Evolutionary conservation across 495 filamentous ascomycete species (phyloP), one percentile per base, ranked within the genome.

Genomic region (Trichoderma asperelloides): DNA sequence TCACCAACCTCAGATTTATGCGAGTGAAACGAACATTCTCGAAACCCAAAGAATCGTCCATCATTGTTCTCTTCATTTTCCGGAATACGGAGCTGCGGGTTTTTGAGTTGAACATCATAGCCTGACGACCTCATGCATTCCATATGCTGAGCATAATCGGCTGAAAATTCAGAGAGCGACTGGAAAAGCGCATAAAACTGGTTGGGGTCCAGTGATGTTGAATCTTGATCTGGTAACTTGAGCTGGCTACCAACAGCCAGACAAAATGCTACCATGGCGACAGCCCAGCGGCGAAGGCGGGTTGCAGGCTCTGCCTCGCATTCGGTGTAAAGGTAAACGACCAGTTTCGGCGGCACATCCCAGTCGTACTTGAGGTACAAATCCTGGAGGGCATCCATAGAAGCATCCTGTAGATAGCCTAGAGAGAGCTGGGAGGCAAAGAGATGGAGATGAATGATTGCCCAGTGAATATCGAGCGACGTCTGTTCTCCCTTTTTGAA

Each of bases 301-400:
- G 77, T 72, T 62, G 79, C 75, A 63, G 76, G 75, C 12, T 75
- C 70, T 15, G 75, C 62, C 49, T 80, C 78, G 71, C 79, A 81
- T 62, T 77, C 73, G 39, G 72, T 76, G 71, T 82, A 83, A 12
- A 82, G 73, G 65, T 77, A 81, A 65, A 70, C 67, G 62, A 81
- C 70, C 28, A 83, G 76, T 28, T 73, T 72, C 8, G 78, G 78
- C 7, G 75, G 78, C 65, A 82, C 78, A 66, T 80, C 78, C 76
- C 80, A 80, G 70, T 82, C 80, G 66, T 76, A 75, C n/a, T 76
- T 78, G 40, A 83, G 75, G 63, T 81, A 81, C 27, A 82, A 71
- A 66, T 83, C 80, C 65, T 83, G 80, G 8, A 83, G 71, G 21
- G 78, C 78, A 65, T 83, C 80, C 75, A 81, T 80, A 43, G 80